Evolutionary conservation across 2,329 filamentous ascomycete species (phyloP), one percentile per base, ranked within the genome.

Genomic region (Neocucurbitaria cava): DNA sequence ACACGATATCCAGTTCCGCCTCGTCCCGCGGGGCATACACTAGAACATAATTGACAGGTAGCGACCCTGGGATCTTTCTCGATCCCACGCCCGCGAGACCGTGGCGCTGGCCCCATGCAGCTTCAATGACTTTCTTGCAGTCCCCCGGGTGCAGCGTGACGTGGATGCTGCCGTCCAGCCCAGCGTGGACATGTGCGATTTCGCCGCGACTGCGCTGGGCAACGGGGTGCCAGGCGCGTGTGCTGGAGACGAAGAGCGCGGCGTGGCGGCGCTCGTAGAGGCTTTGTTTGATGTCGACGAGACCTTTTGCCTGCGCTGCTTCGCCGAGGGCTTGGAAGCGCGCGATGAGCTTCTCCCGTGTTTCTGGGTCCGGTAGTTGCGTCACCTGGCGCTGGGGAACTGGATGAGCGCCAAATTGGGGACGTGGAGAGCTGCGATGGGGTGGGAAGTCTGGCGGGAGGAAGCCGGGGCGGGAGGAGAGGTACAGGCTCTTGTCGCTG

Each of bases 11-110:
- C 8, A 68, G n/a, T 47, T 68, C 66, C 51, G 58, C 54, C 21
- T 61, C 53, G 42, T 62, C 48, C 43, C 65, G 56, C 38, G 65
- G 63, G 52, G 63, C 63, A 58, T 61, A 65, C 15, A 62, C 49
- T n/a, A 66, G 39, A 13, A 62, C 10, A 38, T 68, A 68, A 31
- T 54, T 64, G 42, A 66, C 54, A 1, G 62, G 62, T 28, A 61
- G 39, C 15, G 40, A 56, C 9, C 58, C 60, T 5, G 47, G 36
- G 13, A 65, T 23, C 46, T 58, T 48, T 26, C 58, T 20, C 28
- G 46, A 20, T 45, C 20, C 59, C 50, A n/a, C 62, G 54, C 42
- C 41, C 41, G 41, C 13, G 41, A 43, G 26, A 20, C 41, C 41
- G 24, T 43, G 41, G 23, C 41, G 41, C 49, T 68, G 57, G 26